phyloP scores from a whole-genome alignment of 139 green algal species.

The Closterium sp. region DNA sequence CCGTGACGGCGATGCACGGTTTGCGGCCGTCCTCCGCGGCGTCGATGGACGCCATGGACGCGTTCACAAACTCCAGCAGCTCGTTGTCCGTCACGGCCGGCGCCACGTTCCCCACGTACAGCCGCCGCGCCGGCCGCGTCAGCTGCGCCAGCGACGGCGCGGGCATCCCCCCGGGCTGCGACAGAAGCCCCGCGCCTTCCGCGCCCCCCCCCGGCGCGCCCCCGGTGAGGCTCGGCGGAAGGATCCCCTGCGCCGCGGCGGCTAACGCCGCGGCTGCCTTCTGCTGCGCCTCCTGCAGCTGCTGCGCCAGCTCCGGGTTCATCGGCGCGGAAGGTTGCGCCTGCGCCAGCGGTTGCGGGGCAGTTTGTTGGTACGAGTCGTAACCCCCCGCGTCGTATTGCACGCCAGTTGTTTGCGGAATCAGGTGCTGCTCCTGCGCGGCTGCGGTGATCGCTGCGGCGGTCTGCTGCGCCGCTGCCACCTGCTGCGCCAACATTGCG shows the following conservation, averaged over 20 bases:
- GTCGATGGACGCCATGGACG: conserved; percentile 27
- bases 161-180: background rate
- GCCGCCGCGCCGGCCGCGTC: conserved; percentile 36
- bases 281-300: background rate
- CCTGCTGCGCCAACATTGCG: conserved; percentile 5
- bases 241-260: background rate
- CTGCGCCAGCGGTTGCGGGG: background rate
- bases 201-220: background rate
- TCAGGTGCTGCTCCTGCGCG: background rate
- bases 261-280: background rate
- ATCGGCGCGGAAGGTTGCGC: background rate
- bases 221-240: background rate
- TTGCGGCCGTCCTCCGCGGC: conserved; percentile 37
- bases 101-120: conserved; percentile 49
- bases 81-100: conserved; percentile 29
- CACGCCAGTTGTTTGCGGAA: background rate
- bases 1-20: conserved; percentile 21
- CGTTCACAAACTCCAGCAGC: conserved; percentile 49
- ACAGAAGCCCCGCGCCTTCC: background rate
- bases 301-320: background rate
- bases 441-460: background rate
- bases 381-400: background rate
- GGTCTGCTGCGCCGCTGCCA: background rate
- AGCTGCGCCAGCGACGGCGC: background rate
- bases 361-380: background rate